A percentile compares a stretch with the other conserved stretches of the same genome.
These are phyloP conservation scores for Poronia punctata DNA, from an alignment of 495 filamentous ascomycete species.

Conservation along the genomic window DNA sequence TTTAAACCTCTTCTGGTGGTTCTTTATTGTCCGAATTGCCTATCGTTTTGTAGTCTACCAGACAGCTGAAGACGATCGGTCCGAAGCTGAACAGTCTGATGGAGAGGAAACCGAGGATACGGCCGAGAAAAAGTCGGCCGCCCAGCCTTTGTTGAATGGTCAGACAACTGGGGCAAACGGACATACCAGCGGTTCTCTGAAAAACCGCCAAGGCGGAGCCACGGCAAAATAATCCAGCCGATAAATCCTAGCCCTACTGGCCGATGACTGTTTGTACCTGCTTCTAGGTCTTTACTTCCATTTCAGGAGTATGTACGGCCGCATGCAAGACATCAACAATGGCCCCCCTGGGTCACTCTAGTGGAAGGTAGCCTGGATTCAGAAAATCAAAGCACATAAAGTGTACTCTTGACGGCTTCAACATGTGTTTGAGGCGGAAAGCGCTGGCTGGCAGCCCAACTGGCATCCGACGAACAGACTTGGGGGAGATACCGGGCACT, in stretches of 20 bases:
- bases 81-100: conserved; percentile 43
- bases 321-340: no score
- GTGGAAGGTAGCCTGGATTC: no score
- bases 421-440: no score
- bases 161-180: conserved; percentile 11
- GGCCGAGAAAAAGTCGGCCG: conserved; percentile 11
- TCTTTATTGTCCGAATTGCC: conserved; percentile 69
- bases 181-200: conserved; percentile 12
- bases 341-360: no score
- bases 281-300: no score
- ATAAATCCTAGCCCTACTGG: conserved; percentile 8
- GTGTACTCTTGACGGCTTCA: no score
- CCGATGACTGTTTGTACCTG: no score
- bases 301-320: no score
- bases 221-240: conserved; percentile 14
- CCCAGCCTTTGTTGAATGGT: conserved; percentile 18
- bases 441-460: no score
- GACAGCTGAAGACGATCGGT: conserved; percentile 45
- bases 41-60: conserved; percentile 46
- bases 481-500: no score
- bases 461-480: no score
- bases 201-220: conserved; percentile 18
- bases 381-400: no score
- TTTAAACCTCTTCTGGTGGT: conserved; percentile 84
- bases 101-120: conserved; percentile 31